Evolutionary conservation across 176 grass and related monocot genomes (phyloP), one percentile per base, ranked within the genome.

Genomic region (Avena insularis): DNA sequence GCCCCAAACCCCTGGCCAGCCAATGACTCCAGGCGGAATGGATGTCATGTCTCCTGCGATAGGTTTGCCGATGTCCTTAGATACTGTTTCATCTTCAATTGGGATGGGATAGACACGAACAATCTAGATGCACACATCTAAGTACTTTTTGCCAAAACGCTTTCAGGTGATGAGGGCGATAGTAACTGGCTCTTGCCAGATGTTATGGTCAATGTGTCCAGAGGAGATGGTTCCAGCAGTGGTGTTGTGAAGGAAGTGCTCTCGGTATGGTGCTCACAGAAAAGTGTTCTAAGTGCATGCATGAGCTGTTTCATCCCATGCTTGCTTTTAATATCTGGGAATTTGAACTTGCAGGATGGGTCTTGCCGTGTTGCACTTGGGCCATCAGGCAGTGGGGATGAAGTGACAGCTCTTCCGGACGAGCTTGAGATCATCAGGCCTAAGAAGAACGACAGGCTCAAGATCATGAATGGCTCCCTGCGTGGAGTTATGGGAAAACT

Each of bases 1-100:
- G 67, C 87, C 91, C 14, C 87, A 80, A 61, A 93, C 95, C 73
- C 91, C 95, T 84, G 84, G 90, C 36, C 93, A 93, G 65, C 95
- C 88, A 4, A 90, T 93, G 95, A 98, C 95, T 57, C 91, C 90
- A 62, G 91, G 93, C 27, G 95, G 89, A 87, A 86, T 95, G 87
- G 91, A 95, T 81, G 45, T 71, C 5, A 93, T 93, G 91, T 98
- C 91, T 80, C 85, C 93, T 17, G 40, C 89, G 50, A 91, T 86
- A 91, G 93, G 95, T 95, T 51, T 76, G 36, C 15, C 43, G 46
- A 68, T 73, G 33, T 56, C 33, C 6, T 85, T 67, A 17, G 14
- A 69, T 48, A 35, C 60, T 35, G 9, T 84, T 86, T 47, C 27
- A 19, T 54, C 55, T 83, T 11, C n/a, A 60, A 35, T 57, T 61